A percentile compares a stretch with the other conserved stretches of the same genome.
Conservation (phyloP, 768 basidiomycete genomes). For the Cystofilobasidium macerans region DNA sequence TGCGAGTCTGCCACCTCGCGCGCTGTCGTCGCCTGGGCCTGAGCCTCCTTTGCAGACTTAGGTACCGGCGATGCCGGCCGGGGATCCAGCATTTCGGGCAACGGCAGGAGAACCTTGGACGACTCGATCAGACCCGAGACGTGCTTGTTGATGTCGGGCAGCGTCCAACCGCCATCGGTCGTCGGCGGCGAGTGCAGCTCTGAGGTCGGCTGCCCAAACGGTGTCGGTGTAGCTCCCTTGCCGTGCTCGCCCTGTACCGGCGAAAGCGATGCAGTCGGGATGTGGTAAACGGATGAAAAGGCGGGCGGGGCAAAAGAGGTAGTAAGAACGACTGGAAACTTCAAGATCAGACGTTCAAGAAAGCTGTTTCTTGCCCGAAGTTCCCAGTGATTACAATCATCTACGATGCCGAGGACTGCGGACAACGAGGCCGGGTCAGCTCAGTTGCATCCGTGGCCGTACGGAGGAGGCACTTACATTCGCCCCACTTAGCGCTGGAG, state of each 20-base stretch:
- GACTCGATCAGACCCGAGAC: slow-evolving; percentile 7
- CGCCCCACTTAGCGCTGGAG: slow-evolving; percentile 82
- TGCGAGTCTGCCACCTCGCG: background rate
- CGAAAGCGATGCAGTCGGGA: background rate
- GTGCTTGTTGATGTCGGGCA: slow-evolving; percentile 12
- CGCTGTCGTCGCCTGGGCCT: background rate
- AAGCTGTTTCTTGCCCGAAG: slow-evolving; percentile 47
- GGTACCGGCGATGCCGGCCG: no score
- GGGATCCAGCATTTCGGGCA: background rate
- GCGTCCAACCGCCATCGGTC: slow-evolving; percentile 3
- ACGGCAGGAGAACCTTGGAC: background rate
- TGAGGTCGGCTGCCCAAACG: background rate
- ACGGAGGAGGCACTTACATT: slow-evolving; percentile 43
- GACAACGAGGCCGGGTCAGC: background rate
- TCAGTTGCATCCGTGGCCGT: no score
- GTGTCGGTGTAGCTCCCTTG: background rate
- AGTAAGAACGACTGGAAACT: slow-evolving; percentile 11
- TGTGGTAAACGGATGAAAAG: background rate
- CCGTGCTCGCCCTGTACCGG: slow-evolving; percentile 20
- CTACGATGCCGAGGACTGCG: slow-evolving; percentile 62
- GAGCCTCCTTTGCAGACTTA: background rate
- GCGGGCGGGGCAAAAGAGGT: slow-evolving; percentile 7
- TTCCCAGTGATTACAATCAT: slow-evolving; percentile 93
- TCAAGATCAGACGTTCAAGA: slow-evolving; percentile 8
- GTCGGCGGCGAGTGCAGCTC: slow-evolving; percentile 7